These are phyloP conservation scores for Iberis amara DNA, from an alignment of 441 rosid genomes.

Conservation along the genomic window DNA sequence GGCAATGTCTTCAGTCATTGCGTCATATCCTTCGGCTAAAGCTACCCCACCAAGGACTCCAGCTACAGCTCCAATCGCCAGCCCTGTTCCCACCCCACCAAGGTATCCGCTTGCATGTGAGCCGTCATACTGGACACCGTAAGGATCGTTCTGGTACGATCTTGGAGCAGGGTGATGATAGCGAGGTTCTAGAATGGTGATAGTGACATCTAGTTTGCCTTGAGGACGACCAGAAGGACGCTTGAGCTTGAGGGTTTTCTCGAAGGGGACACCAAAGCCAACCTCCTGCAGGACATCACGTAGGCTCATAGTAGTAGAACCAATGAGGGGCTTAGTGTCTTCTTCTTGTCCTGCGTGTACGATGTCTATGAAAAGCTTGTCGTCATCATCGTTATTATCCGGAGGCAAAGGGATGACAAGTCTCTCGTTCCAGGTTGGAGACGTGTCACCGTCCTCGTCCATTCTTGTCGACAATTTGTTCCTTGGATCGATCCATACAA, in stretches of 20 bases:
- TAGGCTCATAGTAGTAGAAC: conserved; percentile 58
- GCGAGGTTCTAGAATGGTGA: conserved; percentile 37
- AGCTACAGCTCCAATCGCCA: no score
- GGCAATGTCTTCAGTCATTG: no score
- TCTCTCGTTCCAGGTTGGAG: conserved; percentile 58
- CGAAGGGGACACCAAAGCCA: conserved; percentile 39
- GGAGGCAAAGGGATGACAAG: conserved; percentile 44
- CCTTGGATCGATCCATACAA: conserved; percentile 64
- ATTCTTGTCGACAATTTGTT: conserved; percentile 52
- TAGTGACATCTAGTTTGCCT: conserved; percentile 59
- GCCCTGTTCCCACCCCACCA: no score
- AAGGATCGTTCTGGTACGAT: conserved; percentile 21
- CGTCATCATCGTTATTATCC: conserved; percentile 27
- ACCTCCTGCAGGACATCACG: conserved; percentile 52
- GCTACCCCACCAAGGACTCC: no score
- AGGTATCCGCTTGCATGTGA: no score
- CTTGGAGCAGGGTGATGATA: conserved; percentile 22
- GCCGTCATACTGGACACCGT: no score
- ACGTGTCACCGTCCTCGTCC: conserved; percentile 63
- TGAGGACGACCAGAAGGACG: conserved; percentile 92
- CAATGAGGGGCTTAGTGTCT: conserved; percentile 68
- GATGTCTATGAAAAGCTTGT: conserved; percentile 51
- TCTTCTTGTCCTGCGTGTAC: conserved; percentile 70
- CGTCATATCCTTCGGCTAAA: no score
- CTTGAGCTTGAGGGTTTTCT: conserved; percentile 47